These are phyloP conservation scores for Malassezia slooffiae DNA, from an alignment of 1,284 basidiomycete genomes.

Conservation along the genomic window DNA sequence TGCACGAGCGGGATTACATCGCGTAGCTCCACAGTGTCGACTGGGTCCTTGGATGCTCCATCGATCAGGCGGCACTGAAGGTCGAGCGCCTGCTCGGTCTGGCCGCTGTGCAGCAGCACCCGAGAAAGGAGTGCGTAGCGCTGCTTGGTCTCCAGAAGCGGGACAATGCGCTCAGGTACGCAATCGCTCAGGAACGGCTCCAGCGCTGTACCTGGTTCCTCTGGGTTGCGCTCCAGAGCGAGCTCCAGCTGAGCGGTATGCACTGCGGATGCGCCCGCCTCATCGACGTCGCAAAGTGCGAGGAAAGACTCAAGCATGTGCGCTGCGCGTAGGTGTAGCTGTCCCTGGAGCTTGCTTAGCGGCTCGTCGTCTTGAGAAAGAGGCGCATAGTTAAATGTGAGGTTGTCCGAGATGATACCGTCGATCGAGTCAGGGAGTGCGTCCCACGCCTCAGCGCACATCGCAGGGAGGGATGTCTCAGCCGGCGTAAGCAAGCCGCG, in stretches of 20 bases:
- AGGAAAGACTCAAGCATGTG: slow-evolving; percentile 19
- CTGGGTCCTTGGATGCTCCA: slow-evolving; percentile 17
- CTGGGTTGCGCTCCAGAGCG: not conserved
- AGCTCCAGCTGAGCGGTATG: not conserved
- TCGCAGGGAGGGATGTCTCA: not conserved
- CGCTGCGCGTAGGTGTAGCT: slow-evolving; percentile 17
- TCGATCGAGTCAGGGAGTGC: slow-evolving; percentile 6
- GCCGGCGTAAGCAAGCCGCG: not conserved
- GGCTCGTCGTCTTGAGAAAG: slow-evolving; percentile 15
- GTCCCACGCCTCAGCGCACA: not conserved
- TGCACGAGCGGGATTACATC: slow-evolving; percentile 18
- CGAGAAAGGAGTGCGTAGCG: not conserved
- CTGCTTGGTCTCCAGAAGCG: not conserved
- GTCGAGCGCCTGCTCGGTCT: slow-evolving; percentile 12
- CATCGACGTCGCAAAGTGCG: not conserved
- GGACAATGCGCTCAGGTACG: not conserved
- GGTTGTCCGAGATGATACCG: slow-evolving; percentile 15
- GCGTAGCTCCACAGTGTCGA: slow-evolving; percentile 10
- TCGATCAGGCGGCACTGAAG: slow-evolving; percentile 23
- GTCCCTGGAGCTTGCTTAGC: slow-evolving; percentile 6
- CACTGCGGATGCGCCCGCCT: not conserved
- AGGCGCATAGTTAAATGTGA: slow-evolving; percentile 29
- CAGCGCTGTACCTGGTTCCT: not conserved
- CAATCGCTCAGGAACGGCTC: not conserved
- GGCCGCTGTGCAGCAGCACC: not conserved